Evolutionary conservation across 805 yeast species (phyloP), one percentile per base, ranked within the genome.

Genomic region (Candida tibetensis): DNA sequence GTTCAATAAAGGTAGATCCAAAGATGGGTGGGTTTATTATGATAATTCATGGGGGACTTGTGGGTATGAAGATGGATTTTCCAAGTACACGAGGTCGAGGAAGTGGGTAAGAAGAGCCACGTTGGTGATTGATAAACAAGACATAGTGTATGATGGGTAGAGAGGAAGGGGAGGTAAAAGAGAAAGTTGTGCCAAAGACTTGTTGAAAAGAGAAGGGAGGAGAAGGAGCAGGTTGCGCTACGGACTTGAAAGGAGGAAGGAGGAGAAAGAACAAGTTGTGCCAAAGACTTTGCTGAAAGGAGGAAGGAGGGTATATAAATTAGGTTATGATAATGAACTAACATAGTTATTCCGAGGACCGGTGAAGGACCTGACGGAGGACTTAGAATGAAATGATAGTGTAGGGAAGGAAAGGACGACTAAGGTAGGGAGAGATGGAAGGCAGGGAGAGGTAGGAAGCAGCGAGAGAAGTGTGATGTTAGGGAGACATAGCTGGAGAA

Each of bases 11-110:
- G 53, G 56, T 4, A 62, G 61, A 36, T 53, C 61, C 27, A 49
- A 52, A 10, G 68, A 66, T 1, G 82, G 81, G 0, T 79, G 85
- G 85, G 60, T 62, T 0, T 79, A 73, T 46, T 74, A 58, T 49
- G 79, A 77, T 48, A 69, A 63, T 37, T 62, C 62, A 26, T 79
- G 85, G 85, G 60, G 57, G 5, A 53, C 58, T 25, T 66, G 68
- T 2, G 49, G 60, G 5, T 50, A 34, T 17, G 44, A 47, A 1
- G 84, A 78, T 45, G 73, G 80, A 0, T 57, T 76, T 14, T 56
- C 72, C 1, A 64, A 67, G 32, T 77, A 66, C 47, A 79, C 85
- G 0, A 54, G 85, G 30, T 55, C 76, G 0, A 57, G 83, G 31
- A 65, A 61, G 40, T 74, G 82, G 78, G 55, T 56, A 1, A 64